These are phyloP conservation scores for Nakataea oryzae DNA, from an alignment of 2,329 filamentous ascomycete species.

Conservation along the genomic window DNA sequence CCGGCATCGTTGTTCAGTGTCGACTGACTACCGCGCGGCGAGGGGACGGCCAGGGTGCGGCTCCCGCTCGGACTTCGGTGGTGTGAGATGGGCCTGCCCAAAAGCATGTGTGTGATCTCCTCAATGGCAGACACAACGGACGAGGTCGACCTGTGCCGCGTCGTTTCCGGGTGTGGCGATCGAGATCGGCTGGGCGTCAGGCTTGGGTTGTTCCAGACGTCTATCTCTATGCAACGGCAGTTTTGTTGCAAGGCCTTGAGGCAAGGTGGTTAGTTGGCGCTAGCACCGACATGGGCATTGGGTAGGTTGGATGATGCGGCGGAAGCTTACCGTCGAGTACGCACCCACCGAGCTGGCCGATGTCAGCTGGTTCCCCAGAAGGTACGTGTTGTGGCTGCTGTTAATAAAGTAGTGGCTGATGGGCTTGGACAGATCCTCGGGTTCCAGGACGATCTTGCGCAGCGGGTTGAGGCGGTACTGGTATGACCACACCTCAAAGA, in stretches of 20 bases:
- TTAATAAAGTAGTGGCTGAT: constrained; percentile 89
- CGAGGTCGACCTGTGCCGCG: constrained; percentile 30
- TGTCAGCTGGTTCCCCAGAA: constrained; percentile 75
- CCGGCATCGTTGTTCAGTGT: constrained; percentile 8
- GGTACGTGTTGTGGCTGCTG: constrained; percentile 90
- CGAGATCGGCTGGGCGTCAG: constrained; percentile 24
- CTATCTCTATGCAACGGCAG: constrained; percentile 88
- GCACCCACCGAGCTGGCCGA: constrained; percentile 67
- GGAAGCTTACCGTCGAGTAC: constrained; percentile 54
- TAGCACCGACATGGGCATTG: neutral
- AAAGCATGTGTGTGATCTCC: constrained; percentile 14
- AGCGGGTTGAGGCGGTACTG: constrained; percentile 29
- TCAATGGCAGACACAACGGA: constrained; percentile 23
- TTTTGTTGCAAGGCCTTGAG: constrained; percentile 58
- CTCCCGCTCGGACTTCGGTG: constrained; percentile 29
- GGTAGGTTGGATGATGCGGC: too few species aligned
- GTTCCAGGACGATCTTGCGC: constrained; percentile 15
- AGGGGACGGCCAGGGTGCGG: constrained; percentile 10
- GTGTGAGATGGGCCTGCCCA: constrained; percentile 14
- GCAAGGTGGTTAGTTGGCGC: neutral
- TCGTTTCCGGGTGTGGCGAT: constrained; percentile 30
- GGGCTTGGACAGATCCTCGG: constrained; percentile 53
- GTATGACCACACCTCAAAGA: constrained; percentile 36
- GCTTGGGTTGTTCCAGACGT: constrained; percentile 72
- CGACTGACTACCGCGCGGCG: constrained; percentile 10